Evolutionary conservation across 2,329 filamentous ascomycete species (phyloP), one percentile per base, ranked within the genome.

Genomic region (Colletotrichum melonis): DNA sequence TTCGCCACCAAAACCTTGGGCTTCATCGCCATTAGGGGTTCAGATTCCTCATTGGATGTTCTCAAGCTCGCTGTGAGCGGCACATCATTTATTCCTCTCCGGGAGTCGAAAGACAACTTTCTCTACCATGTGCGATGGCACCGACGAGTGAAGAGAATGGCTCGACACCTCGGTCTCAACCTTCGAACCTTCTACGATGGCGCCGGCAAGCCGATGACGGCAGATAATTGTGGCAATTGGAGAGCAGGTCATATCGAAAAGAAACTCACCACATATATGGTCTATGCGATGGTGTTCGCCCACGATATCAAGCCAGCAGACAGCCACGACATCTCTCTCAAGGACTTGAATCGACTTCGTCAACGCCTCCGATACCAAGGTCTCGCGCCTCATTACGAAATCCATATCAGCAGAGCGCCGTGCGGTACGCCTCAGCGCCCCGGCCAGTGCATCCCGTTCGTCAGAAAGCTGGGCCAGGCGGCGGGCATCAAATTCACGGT

Each of bases 231-330:
- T 0, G 76, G 76, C 0, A 46, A 72, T 2, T 77, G 72, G 75
- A 76, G 78, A 1, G 81, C 80, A 0, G 78, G 81, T 0, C 84
- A 86, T 26, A 81, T 83, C 1, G 84, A 86, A 70, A 82, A 82
- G 19, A 86, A 86, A 68, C 79, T 86, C 0, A 81, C 83, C 0
- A 77, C 80, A 0, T 80, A 83, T 24, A 80, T 80, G 0, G 62
- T 84, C 0, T 79, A 78, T 8, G 64, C 78, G 0, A 72, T 84
- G 0, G 76, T 85, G 0, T 35, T 35, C 0, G 32, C 32, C 32
- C 32, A 35, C 26, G 28, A 22, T 1, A 52, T 55, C 9, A 52
- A 16, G 14, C 32, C 8, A 11, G 12, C 11, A 58, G 32, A 14
- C 26, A 35, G 42, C 4, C 26, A 46, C 0, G 19, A 49, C 0